Conservation (phyloP, 768 basidiomycete genomes). For the Tephrocybe sp. region DNA sequence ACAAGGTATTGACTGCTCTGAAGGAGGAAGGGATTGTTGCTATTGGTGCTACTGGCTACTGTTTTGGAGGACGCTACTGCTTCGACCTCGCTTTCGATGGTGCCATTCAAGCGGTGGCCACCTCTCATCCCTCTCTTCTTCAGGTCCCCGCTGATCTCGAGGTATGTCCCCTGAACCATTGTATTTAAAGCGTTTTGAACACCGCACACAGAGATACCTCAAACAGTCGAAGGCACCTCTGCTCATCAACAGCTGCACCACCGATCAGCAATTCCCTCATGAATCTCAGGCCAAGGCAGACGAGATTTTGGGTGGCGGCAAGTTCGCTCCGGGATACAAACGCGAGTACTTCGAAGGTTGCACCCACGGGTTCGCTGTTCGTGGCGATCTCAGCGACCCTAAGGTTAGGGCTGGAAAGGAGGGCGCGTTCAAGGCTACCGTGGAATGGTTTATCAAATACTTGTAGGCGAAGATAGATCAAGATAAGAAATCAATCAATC, state of each 20-base stretch:
- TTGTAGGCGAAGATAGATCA: background rate
- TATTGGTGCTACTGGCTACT: slow-evolving; percentile 68
- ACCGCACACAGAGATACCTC: slow-evolving; percentile 44
- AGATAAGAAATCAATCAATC: slow-evolving; percentile 7
- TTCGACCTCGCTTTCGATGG: slow-evolving; percentile 65
- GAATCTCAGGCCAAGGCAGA: slow-evolving; percentile 47
- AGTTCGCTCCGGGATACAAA: slow-evolving; percentile 50
- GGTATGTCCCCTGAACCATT: slow-evolving; percentile 28
- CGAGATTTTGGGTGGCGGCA: slow-evolving; percentile 44
- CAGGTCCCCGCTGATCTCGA: slow-evolving; percentile 60
- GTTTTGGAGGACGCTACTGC: slow-evolving; percentile 63
- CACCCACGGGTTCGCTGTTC: slow-evolving; percentile 41
- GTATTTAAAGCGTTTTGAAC: background rate
- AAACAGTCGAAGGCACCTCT: slow-evolving; percentile 50
- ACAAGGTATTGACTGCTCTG: slow-evolving; percentile 57
- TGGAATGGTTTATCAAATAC: slow-evolving; percentile 41
- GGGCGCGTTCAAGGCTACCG: slow-evolving; percentile 49
- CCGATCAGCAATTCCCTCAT: slow-evolving; percentile 50
- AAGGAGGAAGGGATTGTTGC: slow-evolving; percentile 56
- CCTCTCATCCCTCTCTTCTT: slow-evolving; percentile 65
- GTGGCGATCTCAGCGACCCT: slow-evolving; percentile 40
- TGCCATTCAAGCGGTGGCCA: slow-evolving; percentile 45
- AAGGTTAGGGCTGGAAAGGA: slow-evolving; percentile 55
- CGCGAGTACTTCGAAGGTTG: slow-evolving; percentile 34
- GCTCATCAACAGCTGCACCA: slow-evolving; percentile 66